phyloP scores from a whole-genome alignment of 495 filamentous ascomycete genomes.

The Neurospora sp. region DNA sequence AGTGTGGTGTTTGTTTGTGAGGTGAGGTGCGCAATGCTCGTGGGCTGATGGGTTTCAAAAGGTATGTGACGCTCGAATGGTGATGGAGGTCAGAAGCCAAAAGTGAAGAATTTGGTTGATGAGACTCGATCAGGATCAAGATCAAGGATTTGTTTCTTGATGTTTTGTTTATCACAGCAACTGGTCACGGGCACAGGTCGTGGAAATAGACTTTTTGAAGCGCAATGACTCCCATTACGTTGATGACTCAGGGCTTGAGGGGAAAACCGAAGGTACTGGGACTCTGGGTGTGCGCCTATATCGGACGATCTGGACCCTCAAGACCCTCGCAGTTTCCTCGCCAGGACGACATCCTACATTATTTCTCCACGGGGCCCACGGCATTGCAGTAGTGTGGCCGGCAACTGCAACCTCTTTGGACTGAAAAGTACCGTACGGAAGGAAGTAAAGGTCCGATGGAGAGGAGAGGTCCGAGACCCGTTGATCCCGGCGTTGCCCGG shows the following conservation, averaged over 20 bases:
- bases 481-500: neutral
- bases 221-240: neutral
- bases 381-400: neutral
- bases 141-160: neutral
- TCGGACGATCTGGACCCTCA: neutral
- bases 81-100: neutral
- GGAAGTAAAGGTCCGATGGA: neutral
- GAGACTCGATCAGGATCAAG: neutral
- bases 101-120: neutral
- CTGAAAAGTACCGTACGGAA: neutral
- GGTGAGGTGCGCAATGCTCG: neutral
- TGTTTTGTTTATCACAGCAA: neutral
- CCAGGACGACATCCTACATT: neutral
- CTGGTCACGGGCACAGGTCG: neutral
- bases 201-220: neutral
- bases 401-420: neutral
- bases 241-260: neutral
- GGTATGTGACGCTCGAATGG: too few species aligned
- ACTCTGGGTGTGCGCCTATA: neutral
- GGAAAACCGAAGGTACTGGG: neutral
- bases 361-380: neutral
- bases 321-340: neutral
- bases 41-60: too few species aligned
- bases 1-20: neutral
- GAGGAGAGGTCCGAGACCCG: neutral